These are phyloP conservation scores for Oenanthe sinensis DNA, from an alignment of 129 eudicot genomes.

Conservation along the genomic window DNA sequence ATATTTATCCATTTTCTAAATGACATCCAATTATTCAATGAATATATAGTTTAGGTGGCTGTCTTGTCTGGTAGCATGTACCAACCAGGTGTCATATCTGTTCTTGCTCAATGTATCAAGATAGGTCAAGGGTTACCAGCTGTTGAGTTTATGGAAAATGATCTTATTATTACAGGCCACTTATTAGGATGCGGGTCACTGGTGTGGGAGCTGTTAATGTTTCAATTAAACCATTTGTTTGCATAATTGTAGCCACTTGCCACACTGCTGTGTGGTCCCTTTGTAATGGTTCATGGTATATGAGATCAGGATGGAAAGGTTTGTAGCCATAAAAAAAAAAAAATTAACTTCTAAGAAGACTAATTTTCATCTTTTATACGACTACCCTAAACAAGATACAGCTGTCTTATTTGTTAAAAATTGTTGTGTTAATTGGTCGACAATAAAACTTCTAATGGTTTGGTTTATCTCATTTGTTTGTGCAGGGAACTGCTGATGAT, in stretches of 20 bases:
- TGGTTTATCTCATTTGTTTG: background rate
- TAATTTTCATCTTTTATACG: background rate
- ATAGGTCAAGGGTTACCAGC: background rate
- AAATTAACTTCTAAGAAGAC: background rate
- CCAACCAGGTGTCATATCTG: slow-evolving; percentile 1
- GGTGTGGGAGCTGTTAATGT: background rate
- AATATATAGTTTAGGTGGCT: background rate
- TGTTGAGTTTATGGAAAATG: background rate
- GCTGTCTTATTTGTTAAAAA: background rate
- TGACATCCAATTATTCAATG: background rate
- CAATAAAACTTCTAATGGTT: background rate
- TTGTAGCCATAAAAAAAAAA: background rate
- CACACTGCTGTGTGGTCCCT: background rate
- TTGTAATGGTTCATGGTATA: background rate
- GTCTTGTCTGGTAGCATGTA: background rate
- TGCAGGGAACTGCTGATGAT: slow-evolving; percentile 88
- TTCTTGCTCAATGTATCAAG: background rate
- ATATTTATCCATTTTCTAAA: background rate
- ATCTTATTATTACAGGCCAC: background rate
- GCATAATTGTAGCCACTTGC: background rate
- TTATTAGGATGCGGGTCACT: background rate
- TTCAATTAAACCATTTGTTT: background rate
- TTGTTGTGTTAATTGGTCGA: background rate
- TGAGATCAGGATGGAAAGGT: background rate
- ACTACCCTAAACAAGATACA: background rate